These are phyloP conservation scores for Ceratocystis alfenasii DNA, from an alignment of 2,329 filamentous ascomycete species.

Conservation along the genomic window DNA sequence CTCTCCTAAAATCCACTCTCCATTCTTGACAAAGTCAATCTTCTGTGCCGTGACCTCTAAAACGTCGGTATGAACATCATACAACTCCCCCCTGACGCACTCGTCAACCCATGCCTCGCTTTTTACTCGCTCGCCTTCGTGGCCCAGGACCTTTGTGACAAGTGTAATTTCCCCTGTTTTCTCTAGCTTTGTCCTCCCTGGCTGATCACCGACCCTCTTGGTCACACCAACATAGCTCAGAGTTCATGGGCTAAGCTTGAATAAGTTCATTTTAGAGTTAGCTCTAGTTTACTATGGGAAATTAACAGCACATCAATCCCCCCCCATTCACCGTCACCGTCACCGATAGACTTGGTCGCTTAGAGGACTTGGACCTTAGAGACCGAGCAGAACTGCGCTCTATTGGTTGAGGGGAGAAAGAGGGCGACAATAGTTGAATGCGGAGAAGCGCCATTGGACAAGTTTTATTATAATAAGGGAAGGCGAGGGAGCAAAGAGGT, in stretches of 20 bases:
- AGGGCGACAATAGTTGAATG: too few species aligned
- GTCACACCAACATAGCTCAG: background rate
- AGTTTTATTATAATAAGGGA: too few species aligned
- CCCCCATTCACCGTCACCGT: background rate
- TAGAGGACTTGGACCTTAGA: background rate
- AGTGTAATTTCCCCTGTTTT: slow-evolving; percentile 2
- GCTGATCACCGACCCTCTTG: background rate
- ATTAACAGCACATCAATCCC: background rate
- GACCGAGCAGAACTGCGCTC: too few species aligned
- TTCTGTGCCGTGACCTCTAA: background rate
- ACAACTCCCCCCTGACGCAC: background rate
- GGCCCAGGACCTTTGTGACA: background rate
- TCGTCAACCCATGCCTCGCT: too few species aligned
- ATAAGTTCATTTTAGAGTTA: background rate
- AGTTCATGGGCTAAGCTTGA: background rate
- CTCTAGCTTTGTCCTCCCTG: background rate
- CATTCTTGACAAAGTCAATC: background rate
- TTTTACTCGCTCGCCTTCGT: background rate
- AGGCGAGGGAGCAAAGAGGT: too few species aligned
- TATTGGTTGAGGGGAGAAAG: too few species aligned
- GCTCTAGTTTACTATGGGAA: background rate
- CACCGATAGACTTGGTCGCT: background rate
- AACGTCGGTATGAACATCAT: background rate
- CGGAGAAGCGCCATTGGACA: too few species aligned
- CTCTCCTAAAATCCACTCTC: too few species aligned